Percentiles rank a stretch among this genome's conserved stretches.
These are phyloP conservation scores for Cyclotella sp. DNA, from an alignment of 108 stramenopile species.

Conservation along the genomic window DNA sequence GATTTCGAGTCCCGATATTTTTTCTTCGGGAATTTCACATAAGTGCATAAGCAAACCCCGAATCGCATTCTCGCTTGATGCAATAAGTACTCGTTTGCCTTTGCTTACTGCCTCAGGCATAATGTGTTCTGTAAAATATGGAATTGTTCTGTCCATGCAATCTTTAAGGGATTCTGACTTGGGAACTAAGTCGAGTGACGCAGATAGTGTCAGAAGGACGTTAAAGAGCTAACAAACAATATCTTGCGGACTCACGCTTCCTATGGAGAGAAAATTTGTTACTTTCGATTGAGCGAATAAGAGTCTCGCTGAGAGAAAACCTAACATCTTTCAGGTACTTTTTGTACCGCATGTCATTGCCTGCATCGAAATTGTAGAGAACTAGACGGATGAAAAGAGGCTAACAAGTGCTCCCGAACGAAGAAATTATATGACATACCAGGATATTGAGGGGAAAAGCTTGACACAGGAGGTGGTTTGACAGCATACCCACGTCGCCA, in stretches of 20 bases:
- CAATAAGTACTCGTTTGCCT: slow-evolving; percentile 95
- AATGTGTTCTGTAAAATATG: slow-evolving; percentile 90
- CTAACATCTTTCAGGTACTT: slow-evolving; percentile 86
- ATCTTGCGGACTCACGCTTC: slow-evolving; percentile 32
- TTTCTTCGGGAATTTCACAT: slow-evolving; percentile 94
- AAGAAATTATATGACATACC: slow-evolving; percentile 35
- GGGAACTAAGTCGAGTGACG: slow-evolving; percentile 45
- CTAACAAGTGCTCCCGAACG: background rate
- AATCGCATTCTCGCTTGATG: slow-evolving; percentile 98
- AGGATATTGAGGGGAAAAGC: slow-evolving; percentile 81
- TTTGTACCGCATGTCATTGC: slow-evolving; percentile 83
- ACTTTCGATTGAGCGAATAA: slow-evolving; percentile 83
- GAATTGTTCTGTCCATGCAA: slow-evolving; percentile 92
- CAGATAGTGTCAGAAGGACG: background rate
- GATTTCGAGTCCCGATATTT: slow-evolving; percentile 92
- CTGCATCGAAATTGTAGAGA: background rate
- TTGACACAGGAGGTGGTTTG: slow-evolving; percentile 83
- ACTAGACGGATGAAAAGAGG: background rate
- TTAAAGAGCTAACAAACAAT: background rate
- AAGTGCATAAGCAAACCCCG: slow-evolving; percentile 97
- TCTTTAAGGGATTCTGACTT: slow-evolving; percentile 91
- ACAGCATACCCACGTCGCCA: slow-evolving; percentile 92
- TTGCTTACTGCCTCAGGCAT: slow-evolving; percentile 84
- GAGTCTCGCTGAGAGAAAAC: slow-evolving; percentile 70
- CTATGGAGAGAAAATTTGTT: slow-evolving; percentile 66